Evolutionary conservation across 805 yeast species (phyloP), one percentile per base, ranked within the genome.

Genomic region (Barnettozyma populi): DNA sequence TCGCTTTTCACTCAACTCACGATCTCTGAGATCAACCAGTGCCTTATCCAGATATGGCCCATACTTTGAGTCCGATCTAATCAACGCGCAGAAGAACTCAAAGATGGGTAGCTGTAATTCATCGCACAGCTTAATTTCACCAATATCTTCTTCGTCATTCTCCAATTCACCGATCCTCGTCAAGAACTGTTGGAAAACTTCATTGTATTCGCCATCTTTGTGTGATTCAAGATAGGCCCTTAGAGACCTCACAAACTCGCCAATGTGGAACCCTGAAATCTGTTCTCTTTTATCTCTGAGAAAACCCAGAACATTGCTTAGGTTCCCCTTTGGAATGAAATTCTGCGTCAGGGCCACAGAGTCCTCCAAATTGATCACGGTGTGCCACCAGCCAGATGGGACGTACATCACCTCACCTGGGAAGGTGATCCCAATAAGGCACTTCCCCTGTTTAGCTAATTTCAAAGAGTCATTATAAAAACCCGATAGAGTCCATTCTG

Each of bases 341-440:
- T 90, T 90, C 54, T 88, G 95, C 0, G 97, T 90, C 57, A 90
- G 66, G 0, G 97, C 97, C 18, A 90, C 81, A n/a, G 82, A 72
- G 60, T 84, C 89, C 49, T 83, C 86, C 11, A 90, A 59, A 57
- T 90, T 90, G n/a, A 90, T 86, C 27, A 90, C 97, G 41, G 82
- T 71, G 70, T 90, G 97, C 97, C 97, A 90, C 97, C 97, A 90
- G 1, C 95, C 95, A n/a, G 90, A 75, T 3, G 97, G 97, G 7
- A 90, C 97, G 62, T 85, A 80, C 74, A 89, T 77, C 51, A 89
- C 84, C 61, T 90, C 95, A 6, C 90, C 92, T 0, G 89, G 84
- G 53, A 79, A 80, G 0, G 95, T 85, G 13, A 90, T 71, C 0
- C 88, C 94, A 19, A 90, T 79, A 19, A 72, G 60, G 55, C 87